Percentiles rank a stretch among this genome's conserved stretches.
Evolutionary conservation across 2,329 filamentous ascomycete species (phyloP).

Genomic region (Aspergillus sp.): DNA sequence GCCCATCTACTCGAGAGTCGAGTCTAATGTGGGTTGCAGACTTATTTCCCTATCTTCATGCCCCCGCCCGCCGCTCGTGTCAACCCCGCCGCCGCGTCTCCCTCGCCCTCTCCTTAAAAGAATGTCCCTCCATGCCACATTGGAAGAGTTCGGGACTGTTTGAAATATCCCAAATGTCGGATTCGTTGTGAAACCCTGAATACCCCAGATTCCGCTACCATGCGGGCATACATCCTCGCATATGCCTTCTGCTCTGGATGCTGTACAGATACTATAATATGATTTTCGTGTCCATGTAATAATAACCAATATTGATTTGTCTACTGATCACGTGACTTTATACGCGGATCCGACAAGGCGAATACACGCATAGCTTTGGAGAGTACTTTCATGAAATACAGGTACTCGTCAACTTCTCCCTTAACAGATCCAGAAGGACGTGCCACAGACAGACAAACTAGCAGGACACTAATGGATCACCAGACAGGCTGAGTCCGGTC

Average conservation of each 20-base stretch:
- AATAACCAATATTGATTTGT: background rate
- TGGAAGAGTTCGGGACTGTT: background rate
- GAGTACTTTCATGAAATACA: no score
- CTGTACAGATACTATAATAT: background rate
- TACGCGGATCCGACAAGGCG: background rate
- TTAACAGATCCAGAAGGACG: no score
- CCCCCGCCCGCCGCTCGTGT: slow-evolving; percentile 47
- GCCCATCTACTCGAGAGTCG: background rate
- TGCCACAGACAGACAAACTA: no score
- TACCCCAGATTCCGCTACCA: background rate
- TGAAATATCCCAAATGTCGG: background rate
- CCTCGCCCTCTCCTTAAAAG: slow-evolving; percentile 28
- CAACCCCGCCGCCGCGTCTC: slow-evolving; percentile 44
- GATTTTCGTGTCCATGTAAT: background rate
- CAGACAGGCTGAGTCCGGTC: background rate
- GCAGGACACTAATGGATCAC: no score
- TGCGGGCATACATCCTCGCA: background rate
- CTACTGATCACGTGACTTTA: background rate
- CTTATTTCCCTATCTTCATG: slow-evolving; percentile 65
- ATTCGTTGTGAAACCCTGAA: background rate
- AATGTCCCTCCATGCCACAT: slow-evolving; percentile 6
- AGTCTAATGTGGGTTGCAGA: slow-evolving; percentile 31
- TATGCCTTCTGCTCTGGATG: background rate
- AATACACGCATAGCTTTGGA: no score
- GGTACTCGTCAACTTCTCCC: no score